A percentile compares a stretch with the other conserved stretches of the same genome.
These are phyloP conservation scores for Delphinella strobiligena DNA, from an alignment of 2,329 filamentous ascomycete species.

Conservation along the genomic window DNA sequence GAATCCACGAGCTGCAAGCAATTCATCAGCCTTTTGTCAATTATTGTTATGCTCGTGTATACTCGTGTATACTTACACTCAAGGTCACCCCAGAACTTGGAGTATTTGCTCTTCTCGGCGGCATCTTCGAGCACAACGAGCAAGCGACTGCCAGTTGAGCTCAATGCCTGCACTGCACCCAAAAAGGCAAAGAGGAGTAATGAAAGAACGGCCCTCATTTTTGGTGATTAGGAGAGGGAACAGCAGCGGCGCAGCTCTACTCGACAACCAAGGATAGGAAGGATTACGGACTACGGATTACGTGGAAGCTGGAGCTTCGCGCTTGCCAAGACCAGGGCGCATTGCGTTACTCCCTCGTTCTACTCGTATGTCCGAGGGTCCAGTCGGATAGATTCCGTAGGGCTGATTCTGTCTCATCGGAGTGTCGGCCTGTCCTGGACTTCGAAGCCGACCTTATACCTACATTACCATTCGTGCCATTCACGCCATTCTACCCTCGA, in stretches of 20 bases:
- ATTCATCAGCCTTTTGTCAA: background rate
- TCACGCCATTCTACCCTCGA: no score
- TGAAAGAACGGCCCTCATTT: constrained; percentile 20
- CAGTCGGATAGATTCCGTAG: no score
- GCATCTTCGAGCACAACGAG: constrained; percentile 78
- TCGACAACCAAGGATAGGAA: no score
- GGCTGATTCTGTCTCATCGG: no score
- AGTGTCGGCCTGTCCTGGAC: no score
- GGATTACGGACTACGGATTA: no score
- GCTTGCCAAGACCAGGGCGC: no score
- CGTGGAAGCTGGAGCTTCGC: no score
- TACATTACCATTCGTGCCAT: no score
- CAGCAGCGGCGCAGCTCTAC: background rate
- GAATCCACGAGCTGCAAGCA: constrained; percentile 62
- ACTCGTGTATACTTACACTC: constrained; percentile 40
- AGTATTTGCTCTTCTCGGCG: constrained; percentile 70
- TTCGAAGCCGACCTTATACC: no score
- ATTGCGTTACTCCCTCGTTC: no score
- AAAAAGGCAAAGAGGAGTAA: constrained; percentile 51
- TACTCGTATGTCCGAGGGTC: no score
- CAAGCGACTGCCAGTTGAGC: constrained; percentile 66
- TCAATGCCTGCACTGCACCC: constrained; percentile 60
- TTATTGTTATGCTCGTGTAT: background rate
- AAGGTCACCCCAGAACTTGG: constrained; percentile 65
- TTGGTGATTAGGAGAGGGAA: constrained; percentile 4